phyloP scores from a whole-genome alignment of 2,329 filamentous ascomycete genomes.

The Xylaria sp. region DNA sequence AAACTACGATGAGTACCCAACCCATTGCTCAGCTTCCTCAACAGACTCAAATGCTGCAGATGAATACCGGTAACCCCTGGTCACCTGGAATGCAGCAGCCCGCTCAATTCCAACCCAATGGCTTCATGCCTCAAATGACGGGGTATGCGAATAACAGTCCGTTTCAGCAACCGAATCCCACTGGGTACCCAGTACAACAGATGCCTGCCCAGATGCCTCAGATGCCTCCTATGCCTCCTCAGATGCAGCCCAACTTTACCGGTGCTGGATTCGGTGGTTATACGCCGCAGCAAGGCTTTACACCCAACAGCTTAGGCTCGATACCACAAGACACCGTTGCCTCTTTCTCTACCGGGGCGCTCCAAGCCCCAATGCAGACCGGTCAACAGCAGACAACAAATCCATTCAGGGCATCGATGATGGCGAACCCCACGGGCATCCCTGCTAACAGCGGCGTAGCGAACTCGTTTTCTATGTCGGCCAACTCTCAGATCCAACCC shows the following conservation, averaged over 20 bases:
- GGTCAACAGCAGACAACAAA: conserved; percentile 65
- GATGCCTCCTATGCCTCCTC: conserved; percentile 42
- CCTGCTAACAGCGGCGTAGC: conserved; percentile 22
- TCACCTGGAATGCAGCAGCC: conserved; percentile 33
- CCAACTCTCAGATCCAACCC: conserved; percentile 32
- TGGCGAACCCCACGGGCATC: conserved; percentile 49
- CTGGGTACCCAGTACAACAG: conserved; percentile 33
- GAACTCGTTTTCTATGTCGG: conserved; percentile 38
- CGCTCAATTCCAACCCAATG: conserved; percentile 29
- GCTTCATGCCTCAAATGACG: conserved; percentile 32
- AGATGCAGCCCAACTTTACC: conserved; percentile 48
- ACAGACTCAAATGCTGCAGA: conserved; percentile 27
- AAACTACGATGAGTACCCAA: conserved; percentile 60
- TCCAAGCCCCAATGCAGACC: conserved; percentile 37
- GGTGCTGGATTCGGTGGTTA: conserved; percentile 83
- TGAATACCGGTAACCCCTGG: conserved; percentile 38
- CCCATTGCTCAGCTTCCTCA: conserved; percentile 34
- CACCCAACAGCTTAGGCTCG: conserved; percentile 46
- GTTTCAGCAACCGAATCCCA: conserved; percentile 38
- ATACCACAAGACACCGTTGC: conserved; percentile 55
- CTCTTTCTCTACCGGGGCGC: conserved; percentile 45
- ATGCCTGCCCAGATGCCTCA: conserved; percentile 41
- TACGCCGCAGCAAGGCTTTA: conserved; percentile 57
- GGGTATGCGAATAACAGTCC: conserved; percentile 39
- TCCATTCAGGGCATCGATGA: conserved; percentile 89